Evolutionary conservation across 108 stramenopile species (phyloP).

Genomic region (Schizochytrium sp.): DNA sequence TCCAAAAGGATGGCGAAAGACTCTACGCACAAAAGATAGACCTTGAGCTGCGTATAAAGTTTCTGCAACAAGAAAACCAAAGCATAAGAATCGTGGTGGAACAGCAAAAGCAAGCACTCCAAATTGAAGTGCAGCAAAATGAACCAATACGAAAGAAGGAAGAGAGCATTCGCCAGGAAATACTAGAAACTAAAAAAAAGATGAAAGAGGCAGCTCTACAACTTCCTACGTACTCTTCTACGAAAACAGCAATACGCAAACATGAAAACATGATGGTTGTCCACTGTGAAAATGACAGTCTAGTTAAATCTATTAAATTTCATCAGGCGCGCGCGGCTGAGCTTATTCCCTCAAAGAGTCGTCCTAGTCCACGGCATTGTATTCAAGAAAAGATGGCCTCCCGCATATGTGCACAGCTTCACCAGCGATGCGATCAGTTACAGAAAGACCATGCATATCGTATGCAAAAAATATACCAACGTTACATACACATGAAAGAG

Average conservation of each 20-base stretch:
- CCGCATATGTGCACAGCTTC: not conserved
- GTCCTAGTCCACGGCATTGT: not conserved
- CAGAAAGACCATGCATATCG: not conserved
- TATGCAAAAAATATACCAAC: not conserved
- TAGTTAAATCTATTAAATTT: not conserved
- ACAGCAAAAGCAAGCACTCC: not conserved
- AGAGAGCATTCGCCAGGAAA: not conserved
- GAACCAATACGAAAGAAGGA: not conserved
- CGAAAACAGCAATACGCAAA: not conserved
- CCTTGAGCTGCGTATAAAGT: not conserved
- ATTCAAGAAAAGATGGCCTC: not conserved
- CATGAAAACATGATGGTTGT: not conserved
- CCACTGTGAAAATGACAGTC: constrained; percentile 7
- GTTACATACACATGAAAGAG: not conserved
- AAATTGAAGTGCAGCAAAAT: not conserved
- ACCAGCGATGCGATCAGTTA: not conserved
- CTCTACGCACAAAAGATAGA: not conserved
- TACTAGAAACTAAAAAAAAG: not conserved
- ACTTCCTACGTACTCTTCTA: not conserved
- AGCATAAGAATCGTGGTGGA: not conserved
- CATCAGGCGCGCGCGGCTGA: not conserved
- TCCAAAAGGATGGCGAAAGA: not conserved
- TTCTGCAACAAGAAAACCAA: not conserved
- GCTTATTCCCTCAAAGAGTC: not conserved
- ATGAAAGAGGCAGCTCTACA: not conserved